Base-by-base conservation (phyloP, 2,329 filamentous ascomycete species). In the Alternaria ethzedia region DNA sequence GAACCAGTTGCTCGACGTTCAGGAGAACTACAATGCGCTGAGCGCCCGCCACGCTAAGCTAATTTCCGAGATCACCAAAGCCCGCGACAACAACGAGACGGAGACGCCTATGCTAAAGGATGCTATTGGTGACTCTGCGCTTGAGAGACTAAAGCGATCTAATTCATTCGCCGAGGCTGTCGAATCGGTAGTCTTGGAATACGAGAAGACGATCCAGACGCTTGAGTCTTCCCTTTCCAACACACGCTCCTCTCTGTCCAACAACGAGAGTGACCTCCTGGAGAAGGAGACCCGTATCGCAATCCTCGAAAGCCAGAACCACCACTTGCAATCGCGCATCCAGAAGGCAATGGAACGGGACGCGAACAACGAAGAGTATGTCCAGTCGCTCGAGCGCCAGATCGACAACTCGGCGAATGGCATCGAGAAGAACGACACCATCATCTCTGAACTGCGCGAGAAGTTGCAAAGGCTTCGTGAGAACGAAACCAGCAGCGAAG, bases 141-240 rank as follows among this genome's bases (percentile, higher is more conserved):
- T 94, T 23, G 94, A 97, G 78, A 88, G 96, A 57, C 83, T 98
- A 68, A 96, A 97, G 78, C 90, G 96, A 44, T 99, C 96, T 17
- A 97, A 96, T 78, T 96, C 93, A 0, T 98, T 99, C 77, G 94
- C 95, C 2, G 91, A 97, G 77, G 95, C 95, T 26, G 95, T 99
- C 20, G 96, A 99, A 75, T 92, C 97, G 75, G 93, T 99, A 21
- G 93, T 99, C 4, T 84, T 98, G 52, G 96, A 99, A 81, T 99
- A 99, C 77, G 96, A 99, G 79, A 98, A 97, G 85, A 99, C 96
- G 0, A 99, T 99, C 54, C 94, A 98, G 78, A 91, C 89, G 57
- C 86, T 99, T 15, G 96, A 99, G 80, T 90, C 94, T 54, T 97
- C 94, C 2, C 87, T 99, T 13, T 94, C 94, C 0, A 96, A 89